Base-by-base conservation (phyloP, 2,329 filamentous ascomycete genomes). In the Diaporthe sp. region DNA sequence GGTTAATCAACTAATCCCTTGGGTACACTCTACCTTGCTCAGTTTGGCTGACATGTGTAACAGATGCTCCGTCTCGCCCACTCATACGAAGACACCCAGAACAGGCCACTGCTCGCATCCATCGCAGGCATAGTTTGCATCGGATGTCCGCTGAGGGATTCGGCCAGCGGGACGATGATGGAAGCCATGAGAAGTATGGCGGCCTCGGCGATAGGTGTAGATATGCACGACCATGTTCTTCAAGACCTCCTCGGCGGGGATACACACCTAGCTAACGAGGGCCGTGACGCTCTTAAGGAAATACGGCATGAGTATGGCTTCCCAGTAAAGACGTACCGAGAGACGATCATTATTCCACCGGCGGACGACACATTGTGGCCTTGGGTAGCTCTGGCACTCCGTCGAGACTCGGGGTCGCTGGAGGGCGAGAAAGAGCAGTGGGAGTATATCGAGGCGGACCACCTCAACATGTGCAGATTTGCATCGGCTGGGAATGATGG, bases 381-480 rank as follows among this genome's bases (percentile, higher is more conserved):
- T 15, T 53, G 73, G 65, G 49, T 62, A 4, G 67, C 74, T 15
- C 58, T 77, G 15, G 78, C 78, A 4, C 74, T 82, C 1, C 77
- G 79, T 6, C 78, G 79, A 0, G 78, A 81, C 39, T 77, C 81
- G 1, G 81, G 80, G 69, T 81, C 78, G 39, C 72, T 84, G n/a
- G 82, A 80, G 0, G 81, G 82, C 28, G 77, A 80, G 1, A 77
- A 80, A 8, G 83, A 84, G 65, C 75, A 75, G 3, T 79, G 80
- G 6, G 82, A 83, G 74, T 80, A 79, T 0, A 78, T 87, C 28
- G 81, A 84, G 31, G 84, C 85, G 8, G 82, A 82, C 6, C 86
- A 87, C 75, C 81, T 83, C 0, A 81, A 83, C 39, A 83, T 87
- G 79, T 86, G 84, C 79, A 84, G 83, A 73, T 87, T 86, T 70